Base-by-base conservation (phyloP, 768 basidiomycete genomes). In the Cubamyces lactineus region DNA sequence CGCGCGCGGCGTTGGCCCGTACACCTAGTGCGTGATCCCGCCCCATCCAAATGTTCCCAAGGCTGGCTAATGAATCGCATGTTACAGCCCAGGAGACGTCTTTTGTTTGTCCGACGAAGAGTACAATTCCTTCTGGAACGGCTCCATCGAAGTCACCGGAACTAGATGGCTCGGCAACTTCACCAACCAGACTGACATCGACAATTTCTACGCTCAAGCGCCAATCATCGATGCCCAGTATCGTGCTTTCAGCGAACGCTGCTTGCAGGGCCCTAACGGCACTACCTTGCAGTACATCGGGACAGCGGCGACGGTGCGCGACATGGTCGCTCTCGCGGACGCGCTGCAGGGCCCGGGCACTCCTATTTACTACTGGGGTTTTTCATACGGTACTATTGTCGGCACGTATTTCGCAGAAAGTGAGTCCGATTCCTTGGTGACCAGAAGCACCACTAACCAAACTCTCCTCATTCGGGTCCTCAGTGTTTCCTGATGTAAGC, bases 301-400 rank as follows among this genome's bases (percentile, higher is more conserved):
- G 24, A 64, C 63, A 5, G 50, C 58, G 4, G 57, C 63, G 28
- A 64, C 63, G 3, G 63, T 64, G 42, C 57, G 63, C 13, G 63
- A 64, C 39, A 26, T 64, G 53, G 63, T 59, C 19, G 53, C 43
- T 19, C 57, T 64, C 0, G 58, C 58, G 24, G 57, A 64, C 45
- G 53, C 54, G 3, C 51, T 64, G n/a, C 52, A 53, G 8, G 63
- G 63, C 12, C 53, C 47, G 4, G 28, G 42, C 5, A 59, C 43
- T 3, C 52, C 51, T 19, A 59, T 64, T 41, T 46, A 50, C 13
- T 64, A 64, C 42, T 64, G 63, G 63, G 63, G 63, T 3, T 38
- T 64, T 2, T 64, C 63, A 11, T 64, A 64, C 15, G 58, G 63
- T 21, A 64, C 63, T 9, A 17, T 59, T 2, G 49, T 64, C 12